These are phyloP conservation scores for Aspergillus melleus DNA, from an alignment of 2,329 filamentous ascomycete species.

Conservation along the genomic window DNA sequence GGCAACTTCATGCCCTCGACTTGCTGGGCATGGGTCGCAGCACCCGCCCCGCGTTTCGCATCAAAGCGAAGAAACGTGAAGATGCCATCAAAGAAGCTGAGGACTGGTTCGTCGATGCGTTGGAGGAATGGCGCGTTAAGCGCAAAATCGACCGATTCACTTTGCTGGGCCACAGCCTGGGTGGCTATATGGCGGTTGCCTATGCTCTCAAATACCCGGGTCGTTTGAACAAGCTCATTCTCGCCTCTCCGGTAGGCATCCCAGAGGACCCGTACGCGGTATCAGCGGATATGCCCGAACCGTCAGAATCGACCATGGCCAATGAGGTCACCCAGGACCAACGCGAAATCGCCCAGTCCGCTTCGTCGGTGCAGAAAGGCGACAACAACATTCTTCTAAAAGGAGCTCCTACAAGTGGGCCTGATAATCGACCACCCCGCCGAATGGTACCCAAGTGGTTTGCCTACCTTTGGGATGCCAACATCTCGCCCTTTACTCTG, in stretches of 20 bases:
- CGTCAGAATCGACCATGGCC: conserved; percentile 68
- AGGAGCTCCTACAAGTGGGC: conserved; percentile 23
- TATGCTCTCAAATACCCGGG: conserved; percentile 97
- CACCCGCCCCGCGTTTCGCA: conserved; percentile 76
- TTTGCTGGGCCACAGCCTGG: conserved; percentile 86
- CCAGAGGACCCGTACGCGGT: conserved; percentile 92
- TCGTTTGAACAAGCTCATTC: conserved; percentile 89
- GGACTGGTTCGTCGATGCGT: conserved; percentile 90
- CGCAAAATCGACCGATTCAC: conserved; percentile 92
- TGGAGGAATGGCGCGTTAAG: conserved; percentile 92
- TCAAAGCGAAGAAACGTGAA: conserved; percentile 77
- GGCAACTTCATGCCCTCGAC: conserved; percentile 92
- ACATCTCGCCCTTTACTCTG: conserved; percentile 90
- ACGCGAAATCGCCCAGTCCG: conserved; percentile 38
- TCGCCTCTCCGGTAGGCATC: conserved; percentile 91
- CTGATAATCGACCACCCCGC: conserved; percentile 48
- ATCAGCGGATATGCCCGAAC: conserved; percentile 75
- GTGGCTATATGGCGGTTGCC: conserved; percentile 90
- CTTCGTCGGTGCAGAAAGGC: conserved; percentile 29
- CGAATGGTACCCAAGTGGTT: conserved; percentile 79
- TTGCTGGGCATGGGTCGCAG: conserved; percentile 94
- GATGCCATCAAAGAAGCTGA: conserved; percentile 86
- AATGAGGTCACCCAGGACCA: conserved; percentile 81
- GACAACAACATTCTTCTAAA: conserved; percentile 58
- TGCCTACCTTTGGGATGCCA: conserved; percentile 93